These are phyloP conservation scores for Akanthomyces dipterigenus DNA, from an alignment of 2,329 filamentous ascomycete genomes.

Conservation along the genomic window DNA sequence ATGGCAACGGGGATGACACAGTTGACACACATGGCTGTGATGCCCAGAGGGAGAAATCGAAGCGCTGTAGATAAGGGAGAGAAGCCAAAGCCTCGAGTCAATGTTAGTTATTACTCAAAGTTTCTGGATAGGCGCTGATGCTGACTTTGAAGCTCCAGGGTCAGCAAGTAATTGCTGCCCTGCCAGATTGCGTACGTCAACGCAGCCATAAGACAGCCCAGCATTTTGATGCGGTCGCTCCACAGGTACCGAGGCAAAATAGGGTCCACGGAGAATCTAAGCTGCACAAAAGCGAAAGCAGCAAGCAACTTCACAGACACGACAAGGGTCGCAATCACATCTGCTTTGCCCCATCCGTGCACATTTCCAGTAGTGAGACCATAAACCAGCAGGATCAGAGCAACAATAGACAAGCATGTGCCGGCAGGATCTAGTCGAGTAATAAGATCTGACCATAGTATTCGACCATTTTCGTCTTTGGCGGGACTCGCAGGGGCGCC, in stretches of 20 bases:
- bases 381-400: slow-evolving; percentile 10
- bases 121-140: background rate
- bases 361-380: slow-evolving; percentile 11
- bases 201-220: slow-evolving; percentile 10
- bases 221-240: slow-evolving; percentile 7
- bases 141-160: slow-evolving; percentile 13
- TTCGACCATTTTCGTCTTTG: background rate
- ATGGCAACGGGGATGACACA: slow-evolving; percentile 8
- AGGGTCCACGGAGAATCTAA: slow-evolving; percentile 6
- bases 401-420: slow-evolving; percentile 9
- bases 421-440: slow-evolving; percentile 6
- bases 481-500: background rate
- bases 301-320: slow-evolving; percentile 5
- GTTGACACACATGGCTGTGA: slow-evolving; percentile 13
- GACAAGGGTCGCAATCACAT: slow-evolving; percentile 10
- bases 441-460: slow-evolving; percentile 4
- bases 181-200: slow-evolving; percentile 14
- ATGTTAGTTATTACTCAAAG: background rate
- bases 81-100: slow-evolving; percentile 10
- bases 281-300: slow-evolving; percentile 7
- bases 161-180: slow-evolving; percentile 13
- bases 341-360: slow-evolving; percentile 7
- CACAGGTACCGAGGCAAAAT: slow-evolving; percentile 11
- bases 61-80: slow-evolving; percentile 12
- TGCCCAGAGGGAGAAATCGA: slow-evolving; percentile 13